These are phyloP conservation scores for Melampsora occidentalis DNA, from an alignment of 1,284 basidiomycete genomes.

Conservation along the genomic window DNA sequence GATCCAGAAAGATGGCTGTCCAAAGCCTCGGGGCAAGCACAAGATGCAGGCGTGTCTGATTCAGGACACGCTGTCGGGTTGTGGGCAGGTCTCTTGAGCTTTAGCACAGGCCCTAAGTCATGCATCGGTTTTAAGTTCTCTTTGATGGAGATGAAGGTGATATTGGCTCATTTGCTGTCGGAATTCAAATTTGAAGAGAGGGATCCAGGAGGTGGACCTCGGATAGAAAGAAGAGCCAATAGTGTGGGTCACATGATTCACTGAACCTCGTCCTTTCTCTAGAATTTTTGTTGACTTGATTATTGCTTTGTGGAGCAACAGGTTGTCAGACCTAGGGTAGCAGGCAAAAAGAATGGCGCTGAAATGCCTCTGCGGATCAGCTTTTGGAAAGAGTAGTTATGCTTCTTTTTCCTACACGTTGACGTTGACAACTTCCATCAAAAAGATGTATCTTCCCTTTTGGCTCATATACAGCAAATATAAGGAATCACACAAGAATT, in stretches of 20 bases:
- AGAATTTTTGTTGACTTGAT: too few relatives aligned
- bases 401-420: too few relatives aligned
- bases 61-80: slow-evolving; percentile 55
- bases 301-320: not conserved
- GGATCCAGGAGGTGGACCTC: slow-evolving; percentile 2
- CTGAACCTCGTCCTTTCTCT: too few relatives aligned
- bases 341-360: not conserved
- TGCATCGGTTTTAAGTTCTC: slow-evolving; percentile 43
- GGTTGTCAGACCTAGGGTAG: slow-evolving; percentile 10
- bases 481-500: too few relatives aligned
- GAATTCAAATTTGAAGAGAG: slow-evolving; percentile 23
- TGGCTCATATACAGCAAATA: too few relatives aligned
- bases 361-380: slow-evolving; percentile 1
- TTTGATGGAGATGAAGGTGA: slow-evolving; percentile 15
- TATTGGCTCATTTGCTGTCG: not conserved
- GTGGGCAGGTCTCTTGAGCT: slow-evolving; percentile 63
- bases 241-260: slow-evolving; percentile 2
- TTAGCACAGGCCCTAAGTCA: slow-evolving; percentile 56
- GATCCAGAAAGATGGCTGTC: slow-evolving; percentile 7
- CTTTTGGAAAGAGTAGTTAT: not conserved
- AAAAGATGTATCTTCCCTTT: too few relatives aligned
- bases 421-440: too few relatives aligned
- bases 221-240: not conserved
- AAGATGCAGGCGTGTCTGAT: not conserved
- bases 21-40: not conserved